Percentiles rank a stretch among this genome's conserved stretches.
phyloP scores from a whole-genome alignment of 805 yeast species.

The Kodamaea leandrae region DNA sequence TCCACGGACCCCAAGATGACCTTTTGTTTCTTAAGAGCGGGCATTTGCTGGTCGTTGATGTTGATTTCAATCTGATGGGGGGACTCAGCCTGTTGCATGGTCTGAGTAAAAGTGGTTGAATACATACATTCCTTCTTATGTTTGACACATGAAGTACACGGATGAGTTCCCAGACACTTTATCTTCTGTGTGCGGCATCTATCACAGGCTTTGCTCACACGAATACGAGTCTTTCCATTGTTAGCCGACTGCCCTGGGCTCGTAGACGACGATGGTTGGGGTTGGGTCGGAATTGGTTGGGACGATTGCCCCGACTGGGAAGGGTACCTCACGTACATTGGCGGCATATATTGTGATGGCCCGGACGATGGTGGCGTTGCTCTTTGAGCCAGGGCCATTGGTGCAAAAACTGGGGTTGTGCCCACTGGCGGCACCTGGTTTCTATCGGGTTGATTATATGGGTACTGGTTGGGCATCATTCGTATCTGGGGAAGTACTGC shows the following conservation, averaged over 20 bases:
- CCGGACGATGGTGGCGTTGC: too few species aligned
- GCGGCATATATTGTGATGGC: too few species aligned
- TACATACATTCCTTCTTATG: constrained; percentile 36
- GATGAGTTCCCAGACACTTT: constrained; percentile 54
- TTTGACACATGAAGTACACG: constrained; percentile 48
- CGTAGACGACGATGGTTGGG: neutral
- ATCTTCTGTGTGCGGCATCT: constrained; percentile 55
- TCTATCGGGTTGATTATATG: neutral
- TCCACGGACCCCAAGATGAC: constrained; percentile 12
- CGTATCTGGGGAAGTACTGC: neutral
- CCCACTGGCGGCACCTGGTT: too few species aligned
- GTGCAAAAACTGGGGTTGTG: too few species aligned
- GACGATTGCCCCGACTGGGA: too few species aligned
- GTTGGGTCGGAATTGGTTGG: neutral
- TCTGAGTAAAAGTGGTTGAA: constrained; percentile 10
- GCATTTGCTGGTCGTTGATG: constrained; percentile 4
- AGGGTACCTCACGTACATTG: neutral
- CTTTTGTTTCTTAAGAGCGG: constrained; percentile 13
- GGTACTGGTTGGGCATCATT: neutral
- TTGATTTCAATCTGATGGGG: constrained; percentile 2
- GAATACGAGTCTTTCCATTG: constrained; percentile 19
- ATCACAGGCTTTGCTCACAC: constrained; percentile 55
- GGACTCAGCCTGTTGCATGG: constrained; percentile 1
- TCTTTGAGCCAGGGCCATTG: too few species aligned
- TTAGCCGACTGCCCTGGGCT: too few species aligned